These are phyloP conservation scores for Yarrowia sp. DNA, from an alignment of 805 yeast genomes.

Conservation along the genomic window DNA sequence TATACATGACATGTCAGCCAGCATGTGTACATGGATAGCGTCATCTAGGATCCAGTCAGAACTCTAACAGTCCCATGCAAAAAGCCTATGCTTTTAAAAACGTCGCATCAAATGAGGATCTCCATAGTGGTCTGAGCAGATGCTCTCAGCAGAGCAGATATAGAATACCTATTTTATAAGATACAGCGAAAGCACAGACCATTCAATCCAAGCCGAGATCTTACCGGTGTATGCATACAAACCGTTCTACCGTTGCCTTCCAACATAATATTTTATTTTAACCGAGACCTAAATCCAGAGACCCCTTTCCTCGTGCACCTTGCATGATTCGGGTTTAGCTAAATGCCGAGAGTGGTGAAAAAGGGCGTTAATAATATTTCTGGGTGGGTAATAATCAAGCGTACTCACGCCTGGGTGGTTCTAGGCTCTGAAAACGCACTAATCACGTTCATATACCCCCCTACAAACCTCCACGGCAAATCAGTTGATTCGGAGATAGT, in stretches of 20 bases:
- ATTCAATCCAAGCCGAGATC: no score
- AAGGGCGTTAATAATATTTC: neutral
- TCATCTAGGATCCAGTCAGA: neutral
- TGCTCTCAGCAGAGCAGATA: no score
- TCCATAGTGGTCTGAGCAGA: neutral
- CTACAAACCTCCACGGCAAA: no score
- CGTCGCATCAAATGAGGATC: no score
- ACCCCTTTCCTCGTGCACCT: conserved; percentile 8
- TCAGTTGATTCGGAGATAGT: neutral
- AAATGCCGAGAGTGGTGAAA: neutral
- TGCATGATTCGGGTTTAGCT: conserved; percentile 4
- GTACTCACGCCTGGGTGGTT: no score
- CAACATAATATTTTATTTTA: neutral
- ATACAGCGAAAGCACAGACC: no score
- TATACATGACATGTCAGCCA: neutral
- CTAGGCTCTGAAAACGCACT: no score
- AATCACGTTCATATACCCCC: no score
- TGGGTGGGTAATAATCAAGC: no score
- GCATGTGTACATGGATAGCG: neutral
- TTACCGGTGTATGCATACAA: no score
- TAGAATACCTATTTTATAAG: no score
- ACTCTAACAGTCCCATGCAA: neutral
- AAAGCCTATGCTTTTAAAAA: no score
- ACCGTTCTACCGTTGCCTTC: neutral
- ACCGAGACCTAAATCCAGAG: neutral